phyloP scores from a whole-genome alignment of 2,329 filamentous ascomycete species.

The Colletotrichum sansevieriae region DNA sequence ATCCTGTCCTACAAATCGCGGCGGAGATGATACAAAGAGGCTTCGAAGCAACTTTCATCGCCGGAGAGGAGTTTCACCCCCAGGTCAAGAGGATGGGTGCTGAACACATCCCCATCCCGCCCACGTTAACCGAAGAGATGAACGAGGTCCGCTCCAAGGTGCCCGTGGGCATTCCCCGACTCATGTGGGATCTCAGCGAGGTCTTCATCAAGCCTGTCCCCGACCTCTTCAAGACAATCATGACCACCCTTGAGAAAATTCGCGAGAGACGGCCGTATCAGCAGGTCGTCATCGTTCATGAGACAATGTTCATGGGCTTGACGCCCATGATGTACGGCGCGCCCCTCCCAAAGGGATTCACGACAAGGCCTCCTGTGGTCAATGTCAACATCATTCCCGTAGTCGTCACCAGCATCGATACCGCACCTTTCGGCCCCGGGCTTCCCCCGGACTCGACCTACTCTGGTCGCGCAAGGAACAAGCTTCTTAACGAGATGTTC shows the following conservation, averaged over 20 bases:
- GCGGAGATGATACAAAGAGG: conserved; percentile 53
- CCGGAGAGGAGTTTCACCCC: conserved; percentile 51
- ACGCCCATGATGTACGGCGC: conserved; percentile 55
- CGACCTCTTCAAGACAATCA: conserved; percentile 49
- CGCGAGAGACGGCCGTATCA: conserved; percentile 49
- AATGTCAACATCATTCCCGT: conserved; percentile 56
- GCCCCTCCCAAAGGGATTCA: conserved; percentile 54
- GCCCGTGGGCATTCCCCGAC: conserved; percentile 45
- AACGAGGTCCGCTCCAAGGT: conserved; percentile 39
- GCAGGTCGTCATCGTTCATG: conserved; percentile 59
- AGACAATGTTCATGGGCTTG: conserved; percentile 54
- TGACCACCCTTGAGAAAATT: conserved; percentile 51
- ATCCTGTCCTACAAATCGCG: conserved; percentile 51
- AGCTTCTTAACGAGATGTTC: conserved; percentile 45
- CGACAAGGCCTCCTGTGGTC: conserved; percentile 52
- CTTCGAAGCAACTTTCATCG: conserved; percentile 58
- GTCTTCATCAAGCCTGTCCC: conserved; percentile 52
- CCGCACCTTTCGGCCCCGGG: conserved; percentile 54
- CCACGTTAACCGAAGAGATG: conserved; percentile 41
- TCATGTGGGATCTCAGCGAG: conserved; percentile 51
- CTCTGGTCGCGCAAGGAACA: conserved; percentile 53
- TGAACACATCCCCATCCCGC: conserved; percentile 47
- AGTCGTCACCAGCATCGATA: conserved; percentile 52
- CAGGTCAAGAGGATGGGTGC: conserved; percentile 54
- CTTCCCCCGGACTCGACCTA: conserved; percentile 54